A percentile compares a stretch with the other conserved stretches of the same genome.
These are phyloP conservation scores for Tylopilus vinaceipallidus DNA, from an alignment of 768 basidiomycete species.

Conservation along the genomic window DNA sequence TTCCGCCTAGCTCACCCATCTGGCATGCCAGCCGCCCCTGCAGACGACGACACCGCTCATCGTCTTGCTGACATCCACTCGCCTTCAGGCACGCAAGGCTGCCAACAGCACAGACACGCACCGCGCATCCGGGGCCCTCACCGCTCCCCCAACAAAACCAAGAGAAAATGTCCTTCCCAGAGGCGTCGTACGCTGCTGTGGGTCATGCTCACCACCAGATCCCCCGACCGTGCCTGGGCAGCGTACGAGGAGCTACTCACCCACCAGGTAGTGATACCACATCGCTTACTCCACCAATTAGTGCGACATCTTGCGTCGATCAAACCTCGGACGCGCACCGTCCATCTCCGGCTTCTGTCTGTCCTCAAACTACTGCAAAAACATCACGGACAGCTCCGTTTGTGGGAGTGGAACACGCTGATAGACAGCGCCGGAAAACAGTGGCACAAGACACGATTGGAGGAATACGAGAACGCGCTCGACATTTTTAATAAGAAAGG, in stretches of 20 bases:
- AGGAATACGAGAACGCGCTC: conserved; percentile 60
- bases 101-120: neutral
- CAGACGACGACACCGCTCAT: conserved; percentile 2
- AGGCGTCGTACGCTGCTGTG: conserved; percentile 27
- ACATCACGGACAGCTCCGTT: conserved; percentile 51
- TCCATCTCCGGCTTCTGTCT: conserved; percentile 68
- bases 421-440: conserved; percentile 67
- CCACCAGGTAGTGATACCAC: conserved; percentile 27
- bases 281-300: conserved; percentile 56
- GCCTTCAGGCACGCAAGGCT: conserved; percentile 6
- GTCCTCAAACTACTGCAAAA: conserved; percentile 56
- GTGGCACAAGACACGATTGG: conserved; percentile 52
- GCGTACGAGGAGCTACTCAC: conserved; percentile 40
- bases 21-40: neutral
- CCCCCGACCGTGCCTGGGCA: conserved; percentile 39
- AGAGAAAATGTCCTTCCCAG: conserved; percentile 20
- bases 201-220: conserved; percentile 34
- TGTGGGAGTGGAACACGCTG: conserved; percentile 78
- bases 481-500: conserved; percentile 62
- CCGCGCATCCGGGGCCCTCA: neutral
- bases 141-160: neutral
- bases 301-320: conserved; percentile 54
- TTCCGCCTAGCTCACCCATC: neutral
- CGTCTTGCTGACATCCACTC: conserved; percentile 7
- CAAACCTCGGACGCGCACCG: conserved; percentile 53